Percentiles rank a stretch among this genome's conserved stretches.
These are phyloP conservation scores for Emmonsiellopsis sp. DNA, from an alignment of 2,329 filamentous ascomycete species.

Conservation along the genomic window DNA sequence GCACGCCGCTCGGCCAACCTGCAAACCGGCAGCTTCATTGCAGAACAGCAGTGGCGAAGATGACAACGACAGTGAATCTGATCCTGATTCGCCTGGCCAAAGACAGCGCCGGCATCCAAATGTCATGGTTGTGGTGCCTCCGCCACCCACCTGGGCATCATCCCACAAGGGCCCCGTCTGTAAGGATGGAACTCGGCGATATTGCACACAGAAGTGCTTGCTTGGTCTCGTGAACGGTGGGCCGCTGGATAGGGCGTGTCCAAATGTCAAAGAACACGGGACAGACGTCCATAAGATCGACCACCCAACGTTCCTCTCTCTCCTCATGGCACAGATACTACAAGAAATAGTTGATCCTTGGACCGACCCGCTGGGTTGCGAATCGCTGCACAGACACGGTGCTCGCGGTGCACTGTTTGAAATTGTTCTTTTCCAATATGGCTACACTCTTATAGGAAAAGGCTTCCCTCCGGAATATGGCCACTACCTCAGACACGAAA, in stretches of 20 bases:
- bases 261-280: constrained; percentile 31
- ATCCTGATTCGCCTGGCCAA: constrained; percentile 10
- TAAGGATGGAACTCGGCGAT: constrained; percentile 16
- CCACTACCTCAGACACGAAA: constrained; percentile 10
- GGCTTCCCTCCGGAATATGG: constrained; percentile 8
- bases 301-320: constrained; percentile 7
- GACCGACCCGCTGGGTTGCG: constrained; percentile 8
- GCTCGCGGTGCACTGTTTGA: constrained; percentile 16
- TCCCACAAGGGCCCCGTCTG: constrained; percentile 6
- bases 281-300: constrained; percentile 13
- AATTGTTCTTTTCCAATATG: constrained; percentile 13
- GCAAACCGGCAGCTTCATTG: not conserved
- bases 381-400: constrained; percentile 14
- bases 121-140: constrained; percentile 8
- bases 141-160: constrained; percentile 2
- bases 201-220: constrained; percentile 35
- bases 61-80: constrained; percentile 8
- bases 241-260: constrained; percentile 27
- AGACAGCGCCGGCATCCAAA: constrained; percentile 5
- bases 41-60: constrained; percentile 1
- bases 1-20: constrained; percentile 4
- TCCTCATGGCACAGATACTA: constrained; percentile 9
- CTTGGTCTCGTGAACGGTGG: constrained; percentile 24
- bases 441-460: constrained; percentile 16
- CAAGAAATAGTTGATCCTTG: constrained; percentile 3